Conservation (phyloP, 2,329 filamentous ascomycete species). For the Talaromyces sp. region DNA sequence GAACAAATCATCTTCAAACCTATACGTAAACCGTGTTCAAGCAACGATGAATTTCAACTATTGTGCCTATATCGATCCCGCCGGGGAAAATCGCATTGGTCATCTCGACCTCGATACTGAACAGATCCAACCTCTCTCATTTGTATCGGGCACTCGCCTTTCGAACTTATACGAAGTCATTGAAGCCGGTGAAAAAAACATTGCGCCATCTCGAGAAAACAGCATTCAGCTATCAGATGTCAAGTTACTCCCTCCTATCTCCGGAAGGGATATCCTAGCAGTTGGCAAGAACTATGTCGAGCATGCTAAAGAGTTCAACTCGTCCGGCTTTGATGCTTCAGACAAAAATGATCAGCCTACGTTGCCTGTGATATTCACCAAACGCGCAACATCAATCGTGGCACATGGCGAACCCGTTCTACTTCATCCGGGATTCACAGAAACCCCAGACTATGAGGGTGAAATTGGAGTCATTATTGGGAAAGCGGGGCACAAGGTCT, state of each 20-base stretch:
- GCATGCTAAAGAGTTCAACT: slow-evolving; percentile 58
- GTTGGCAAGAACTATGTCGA: slow-evolving; percentile 58
- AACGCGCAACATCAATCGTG: slow-evolving; percentile 53
- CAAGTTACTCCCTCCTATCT: slow-evolving; percentile 47
- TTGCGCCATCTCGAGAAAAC: slow-evolving; percentile 21
- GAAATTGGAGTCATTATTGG: slow-evolving; percentile 58
- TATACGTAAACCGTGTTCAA: neutral
- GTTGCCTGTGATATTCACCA: slow-evolving; percentile 57
- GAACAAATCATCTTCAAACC: neutral
- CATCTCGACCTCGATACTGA: slow-evolving; percentile 38
- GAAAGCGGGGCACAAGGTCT: slow-evolving; percentile 46
- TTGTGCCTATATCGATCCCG: slow-evolving; percentile 8
- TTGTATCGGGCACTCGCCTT: slow-evolving; percentile 38
- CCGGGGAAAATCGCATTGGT: slow-evolving; percentile 36
- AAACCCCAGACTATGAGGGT: slow-evolving; percentile 38
- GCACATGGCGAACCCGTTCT: slow-evolving; percentile 48
- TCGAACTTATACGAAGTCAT: slow-evolving; percentile 52
- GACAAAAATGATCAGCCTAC: slow-evolving; percentile 54
- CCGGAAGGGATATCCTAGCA: slow-evolving; percentile 51
- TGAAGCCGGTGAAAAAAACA: slow-evolving; percentile 41
- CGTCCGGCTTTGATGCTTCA: slow-evolving; percentile 53
- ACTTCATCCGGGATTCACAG: slow-evolving; percentile 48
- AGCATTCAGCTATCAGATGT: slow-evolving; percentile 35
- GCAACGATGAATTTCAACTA: neutral
- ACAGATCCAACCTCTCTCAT: slow-evolving; percentile 45